A percentile compares a stretch with the other conserved stretches of the same genome.
Conservation (phyloP, 768 basidiomycete species). For the Mycena vulgaris region DNA sequence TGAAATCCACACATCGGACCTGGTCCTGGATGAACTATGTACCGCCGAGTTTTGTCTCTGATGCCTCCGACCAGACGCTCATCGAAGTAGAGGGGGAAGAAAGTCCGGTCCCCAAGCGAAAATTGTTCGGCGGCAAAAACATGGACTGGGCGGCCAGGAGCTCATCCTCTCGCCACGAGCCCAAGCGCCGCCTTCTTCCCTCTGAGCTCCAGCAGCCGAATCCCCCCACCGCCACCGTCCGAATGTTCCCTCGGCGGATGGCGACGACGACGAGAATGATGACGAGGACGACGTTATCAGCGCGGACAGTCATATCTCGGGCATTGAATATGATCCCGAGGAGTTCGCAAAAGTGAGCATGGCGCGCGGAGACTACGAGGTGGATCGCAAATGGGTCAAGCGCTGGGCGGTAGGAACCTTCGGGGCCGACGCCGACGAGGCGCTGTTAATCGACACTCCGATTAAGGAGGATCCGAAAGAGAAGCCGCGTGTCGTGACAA, state of each 20-base stretch:
- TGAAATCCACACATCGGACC: not conserved
- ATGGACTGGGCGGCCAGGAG: not conserved
- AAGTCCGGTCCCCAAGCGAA: not conserved
- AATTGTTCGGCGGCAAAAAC: not conserved
- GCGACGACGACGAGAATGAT: not conserved
- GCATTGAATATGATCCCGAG: not conserved
- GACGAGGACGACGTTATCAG: conserved; percentile 1
- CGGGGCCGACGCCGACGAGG: not conserved
- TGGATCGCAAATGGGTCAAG: too few species aligned
- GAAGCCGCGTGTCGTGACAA: conserved; percentile 4
- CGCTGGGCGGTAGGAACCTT: not conserved
- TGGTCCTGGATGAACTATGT: conserved; percentile 1
- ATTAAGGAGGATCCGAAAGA: conserved; percentile 1
- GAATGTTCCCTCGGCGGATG: too few species aligned
- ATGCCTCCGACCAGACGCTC: not conserved
- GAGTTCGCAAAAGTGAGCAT: not conserved
- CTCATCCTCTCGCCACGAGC: not conserved
- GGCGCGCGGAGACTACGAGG: conserved; percentile 9
- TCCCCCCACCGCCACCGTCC: too few species aligned
- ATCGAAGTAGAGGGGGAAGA: not conserved
- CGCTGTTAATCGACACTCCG: not conserved
- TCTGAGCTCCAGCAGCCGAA: not conserved
- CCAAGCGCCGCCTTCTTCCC: too few species aligned
- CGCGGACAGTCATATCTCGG: conserved; percentile 1
- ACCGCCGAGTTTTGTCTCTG: conserved; percentile 1